A percentile compares a stretch with the other conserved stretches of the same genome.
Evolutionary conservation across 371 early-diverging fungal species (phyloP).

Genomic region (Blastocladiella emersonii): DNA sequence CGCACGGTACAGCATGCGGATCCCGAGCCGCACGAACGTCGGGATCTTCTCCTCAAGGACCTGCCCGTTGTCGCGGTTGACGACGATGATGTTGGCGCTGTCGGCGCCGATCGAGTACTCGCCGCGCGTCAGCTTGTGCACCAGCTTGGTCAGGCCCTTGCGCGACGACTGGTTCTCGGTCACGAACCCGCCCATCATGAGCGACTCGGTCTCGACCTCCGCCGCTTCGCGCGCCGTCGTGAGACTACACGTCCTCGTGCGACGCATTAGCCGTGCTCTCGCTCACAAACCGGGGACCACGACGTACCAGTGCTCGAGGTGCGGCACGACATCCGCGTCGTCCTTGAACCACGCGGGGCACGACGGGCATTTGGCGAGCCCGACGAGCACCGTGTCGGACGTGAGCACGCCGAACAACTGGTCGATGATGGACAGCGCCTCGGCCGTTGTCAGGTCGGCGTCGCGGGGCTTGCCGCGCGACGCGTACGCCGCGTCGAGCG

Average conservation of each 20-base stretch:
- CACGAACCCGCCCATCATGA: constrained; percentile 61
- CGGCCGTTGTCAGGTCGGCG: not conserved
- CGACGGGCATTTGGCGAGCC: not conserved
- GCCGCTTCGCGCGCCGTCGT: too few species aligned
- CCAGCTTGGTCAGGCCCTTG: constrained; percentile 66
- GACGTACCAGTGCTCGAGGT: not conserved
- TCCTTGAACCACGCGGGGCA: not conserved
- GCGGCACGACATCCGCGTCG: not conserved
- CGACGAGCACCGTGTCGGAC: not conserved
- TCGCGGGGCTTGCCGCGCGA: not conserved
- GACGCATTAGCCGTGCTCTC: too few species aligned
- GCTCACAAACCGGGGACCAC: too few species aligned
- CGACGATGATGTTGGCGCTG: constrained; percentile 64
- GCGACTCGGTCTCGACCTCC: too few species aligned
- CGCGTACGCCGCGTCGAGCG: not conserved
- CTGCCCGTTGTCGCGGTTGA: constrained; percentile 55
- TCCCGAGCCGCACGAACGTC: constrained; percentile 66
- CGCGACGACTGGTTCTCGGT: constrained; percentile 61
- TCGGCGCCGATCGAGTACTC: constrained; percentile 53
- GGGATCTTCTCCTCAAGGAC: constrained; percentile 73
- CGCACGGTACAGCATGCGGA: constrained; percentile 50
- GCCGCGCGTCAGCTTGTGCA: constrained; percentile 60
- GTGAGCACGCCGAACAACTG: not conserved
- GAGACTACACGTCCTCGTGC: too few species aligned
- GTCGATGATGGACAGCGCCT: not conserved